These are phyloP conservation scores for Dendrocalamus latiflorus DNA, from an alignment of 202 grass and related monocot genomes.

Conservation along the genomic window DNA sequence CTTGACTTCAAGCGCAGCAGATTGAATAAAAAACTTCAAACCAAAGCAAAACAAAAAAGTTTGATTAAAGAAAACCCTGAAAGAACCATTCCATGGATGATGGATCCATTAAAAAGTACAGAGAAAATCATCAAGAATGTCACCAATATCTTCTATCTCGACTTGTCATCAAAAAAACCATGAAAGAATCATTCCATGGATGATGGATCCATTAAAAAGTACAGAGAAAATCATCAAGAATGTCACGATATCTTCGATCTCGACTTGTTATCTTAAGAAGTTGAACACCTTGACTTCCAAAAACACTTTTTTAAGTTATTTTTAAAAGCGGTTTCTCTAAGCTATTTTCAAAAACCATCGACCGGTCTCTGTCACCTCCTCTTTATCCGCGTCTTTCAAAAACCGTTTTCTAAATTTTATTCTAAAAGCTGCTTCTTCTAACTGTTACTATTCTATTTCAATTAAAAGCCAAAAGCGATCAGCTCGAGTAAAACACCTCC, in stretches of 20 bases:
- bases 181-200: constrained; percentile 5
- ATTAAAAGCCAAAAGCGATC: no score
- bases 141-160: background rate
- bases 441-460: no score
- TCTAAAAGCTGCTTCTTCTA: no score
- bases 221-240: background rate
- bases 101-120: background rate
- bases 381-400: no score
- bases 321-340: no score
- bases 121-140: constrained; percentile 3
- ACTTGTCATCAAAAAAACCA: background rate
- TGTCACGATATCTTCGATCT: background rate
- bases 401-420: no score
- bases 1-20: background rate
- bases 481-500: no score
- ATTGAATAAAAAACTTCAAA: background rate
- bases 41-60: background rate
- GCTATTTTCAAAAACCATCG: no score
- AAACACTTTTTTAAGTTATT: rapidly evolving
- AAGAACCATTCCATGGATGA: constrained; percentile 3
- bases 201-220: background rate
- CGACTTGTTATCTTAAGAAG: background rate
- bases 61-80: background rate
- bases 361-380: no score
- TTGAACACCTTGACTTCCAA: no score